Base-by-base conservation (phyloP, 2,329 filamentous ascomycete genomes). In the Westerdykella aurantiaca region DNA sequence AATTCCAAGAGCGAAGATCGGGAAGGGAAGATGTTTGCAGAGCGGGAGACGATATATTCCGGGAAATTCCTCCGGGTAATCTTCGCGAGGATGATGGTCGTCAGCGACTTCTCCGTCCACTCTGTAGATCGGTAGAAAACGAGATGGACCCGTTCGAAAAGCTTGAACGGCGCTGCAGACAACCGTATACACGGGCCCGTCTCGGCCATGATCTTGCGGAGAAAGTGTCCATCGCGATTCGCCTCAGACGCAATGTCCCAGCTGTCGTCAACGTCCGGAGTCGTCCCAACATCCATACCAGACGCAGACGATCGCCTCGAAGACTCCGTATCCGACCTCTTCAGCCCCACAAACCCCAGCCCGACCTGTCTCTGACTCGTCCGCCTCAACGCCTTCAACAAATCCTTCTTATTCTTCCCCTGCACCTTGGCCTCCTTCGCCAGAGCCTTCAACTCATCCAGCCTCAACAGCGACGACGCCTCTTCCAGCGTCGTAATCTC, bases 91-190 rank as follows among this genome's bases (percentile, higher is more conserved):
- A 98, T 95, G 42, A 97, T 91, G 0, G 90, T 91, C 1, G 88
- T 97, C 12, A 98, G 72, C 1, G 91, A 96, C 65, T 95, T 97
- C 57, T 97, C 91, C 0, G 90, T 95, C 93, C 93, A 98, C 63
- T 95, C 87, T 0, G 88, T 94, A 9, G 90, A 96, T 46, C 91
- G 79, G 66, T 97, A 97, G 65, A 96, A 98, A 22, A 98, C 89
- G 2, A 98, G 72, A 69, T 97, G 93, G 0, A 97, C 89, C 21
- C 93, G 81, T 65, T 96, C 89, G 57, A 98, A 98, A 0, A 98
- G 77, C 57, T 83, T 88, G 49, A 89, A 78, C 0, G 83, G 77
- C 0, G 79, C 69, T 0, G 83, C 69, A 0, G 88, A 88, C 11
- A 98, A 78, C 31, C 91, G 78, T 48, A 97, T 83, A 52, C 90